Evolutionary conservation across 2,329 filamentous ascomycete species (phyloP), one percentile per base, ranked within the genome.

Genomic region (Incumbomyces delicatus): DNA sequence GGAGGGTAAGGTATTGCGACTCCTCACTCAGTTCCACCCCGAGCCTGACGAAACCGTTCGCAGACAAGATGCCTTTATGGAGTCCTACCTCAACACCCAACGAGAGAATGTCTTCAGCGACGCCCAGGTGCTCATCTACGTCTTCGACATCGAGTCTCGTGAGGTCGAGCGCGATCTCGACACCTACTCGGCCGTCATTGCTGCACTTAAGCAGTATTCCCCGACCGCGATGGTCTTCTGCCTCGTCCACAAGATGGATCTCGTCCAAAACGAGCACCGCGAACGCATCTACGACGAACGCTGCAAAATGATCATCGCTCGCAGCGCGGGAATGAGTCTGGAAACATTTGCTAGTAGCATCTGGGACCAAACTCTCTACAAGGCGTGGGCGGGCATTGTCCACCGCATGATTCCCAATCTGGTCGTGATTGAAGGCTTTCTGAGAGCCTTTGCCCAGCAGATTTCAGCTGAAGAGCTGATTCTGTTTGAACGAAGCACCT

Each of bases 351-450:
- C 88, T 8, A 96, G 90, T 29, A 94, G 86, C 46, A 98, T 98
- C 61, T 98, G 92, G 92, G 92, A 98, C 61, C 92, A 98, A 70
- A 94, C 85, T 46, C 73, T 98, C 32, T 98, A 96, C 74, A 94
- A 94, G 66, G 92, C 92, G 1, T 98, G 92, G 92, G 92, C 92
- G 0, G 87, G 86, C 62, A 95, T 98, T 58, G 95, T 98, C 51
- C 92, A 98, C 72, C 89, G 90, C 62, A 76, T 98, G 38, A 92
- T 96, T n/a, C 92, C 92, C 2, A 96, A 96, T 59, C 78, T 95
- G 1, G 74, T 81, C 14, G 78, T 86, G 37, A 95, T 98, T 55
- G 90, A 96, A 67, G 78, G 78, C 16, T 86, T 96, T 63, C 76
- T 98, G 8, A 78, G 79, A 31, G 81, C 87, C 32, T 76, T 98